These are phyloP conservation scores for Suillus weaverae DNA, from an alignment of 768 basidiomycete species.

Conservation along the genomic window DNA sequence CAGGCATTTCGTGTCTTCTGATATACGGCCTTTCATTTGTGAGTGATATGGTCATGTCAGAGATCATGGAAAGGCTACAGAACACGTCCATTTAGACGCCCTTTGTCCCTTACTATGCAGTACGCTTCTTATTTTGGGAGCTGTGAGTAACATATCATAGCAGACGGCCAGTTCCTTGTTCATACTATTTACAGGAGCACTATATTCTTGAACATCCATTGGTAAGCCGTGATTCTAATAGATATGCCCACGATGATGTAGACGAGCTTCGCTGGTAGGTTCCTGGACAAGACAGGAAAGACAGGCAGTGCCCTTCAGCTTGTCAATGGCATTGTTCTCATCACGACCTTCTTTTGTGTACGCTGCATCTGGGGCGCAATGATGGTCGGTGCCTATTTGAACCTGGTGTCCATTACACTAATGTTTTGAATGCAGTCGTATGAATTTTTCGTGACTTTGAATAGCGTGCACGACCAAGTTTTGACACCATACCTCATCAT, in stretches of 20 bases:
- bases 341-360: conserved; percentile 66
- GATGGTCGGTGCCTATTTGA: conserved; percentile 28
- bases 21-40: conserved; percentile 76
- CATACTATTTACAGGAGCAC: conserved; percentile 55
- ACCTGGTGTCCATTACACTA: background rate
- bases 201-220: conserved; percentile 85
- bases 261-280: conserved; percentile 41
- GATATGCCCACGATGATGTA: background rate
- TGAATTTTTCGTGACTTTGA: conserved; percentile 63
- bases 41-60: conserved; percentile 26
- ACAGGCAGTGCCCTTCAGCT: conserved; percentile 70
- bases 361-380: conserved; percentile 71
- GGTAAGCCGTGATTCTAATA: conserved; percentile 43
- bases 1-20: conserved; percentile 60
- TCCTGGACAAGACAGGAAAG: conserved; percentile 72
- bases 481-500: conserved; percentile 49
- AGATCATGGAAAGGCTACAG: background rate
- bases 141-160: conserved; percentile 41
- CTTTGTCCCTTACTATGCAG: conserved; percentile 77
- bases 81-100: conserved; percentile 45
- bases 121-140: conserved; percentile 84
- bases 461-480: conserved; percentile 52
- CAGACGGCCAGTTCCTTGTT: conserved; percentile 5
- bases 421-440: conserved; percentile 48
- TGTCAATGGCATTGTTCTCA: conserved; percentile 68